phyloP scores from a whole-genome alignment of 2,329 filamentous ascomycete species.

The Pseudogymnoascus destructans region DNA sequence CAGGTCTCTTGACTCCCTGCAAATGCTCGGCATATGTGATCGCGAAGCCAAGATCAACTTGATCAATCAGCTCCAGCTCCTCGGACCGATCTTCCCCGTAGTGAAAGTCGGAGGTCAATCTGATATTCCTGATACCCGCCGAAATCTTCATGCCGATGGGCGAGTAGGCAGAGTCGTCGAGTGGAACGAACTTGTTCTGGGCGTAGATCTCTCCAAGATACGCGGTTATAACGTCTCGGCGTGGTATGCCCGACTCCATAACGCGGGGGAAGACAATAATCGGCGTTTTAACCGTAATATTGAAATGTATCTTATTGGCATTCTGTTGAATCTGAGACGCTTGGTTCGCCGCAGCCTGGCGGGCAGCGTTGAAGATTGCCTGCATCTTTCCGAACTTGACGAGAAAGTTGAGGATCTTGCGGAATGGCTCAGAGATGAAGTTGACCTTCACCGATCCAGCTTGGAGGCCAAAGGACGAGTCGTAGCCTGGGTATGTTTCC shows the following conservation, averaged over 20 bases:
- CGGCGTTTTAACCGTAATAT: slow-evolving; percentile 84
- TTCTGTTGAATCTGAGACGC: slow-evolving; percentile 88
- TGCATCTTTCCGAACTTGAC: slow-evolving; percentile 99
- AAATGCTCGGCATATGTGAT: slow-evolving; percentile 86
- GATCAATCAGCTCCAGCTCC: slow-evolving; percentile 91
- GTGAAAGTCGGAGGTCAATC: slow-evolving; percentile 78
- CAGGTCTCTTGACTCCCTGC: slow-evolving; percentile 62
- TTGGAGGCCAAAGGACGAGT: slow-evolving; percentile 78
- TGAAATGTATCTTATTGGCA: slow-evolving; percentile 82
- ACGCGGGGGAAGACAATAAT: slow-evolving; percentile 88
- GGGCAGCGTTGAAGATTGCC: slow-evolving; percentile 91
- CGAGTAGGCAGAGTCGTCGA: slow-evolving; percentile 63
- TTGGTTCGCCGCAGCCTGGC: slow-evolving; percentile 86
- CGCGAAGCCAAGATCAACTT: slow-evolving; percentile 86
- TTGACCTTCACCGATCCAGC: slow-evolving; percentile 95
- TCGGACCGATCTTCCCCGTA: slow-evolving; percentile 61
- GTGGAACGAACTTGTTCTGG: slow-evolving; percentile 77
- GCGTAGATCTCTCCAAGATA: slow-evolving; percentile 96
- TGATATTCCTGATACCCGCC: slow-evolving; percentile 82
- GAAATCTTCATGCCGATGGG: slow-evolving; percentile 79
- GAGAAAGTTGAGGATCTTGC: slow-evolving; percentile 94
- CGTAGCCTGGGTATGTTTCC: slow-evolving; percentile 79
- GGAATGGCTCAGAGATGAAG: slow-evolving; percentile 92
- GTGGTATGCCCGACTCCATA: slow-evolving; percentile 53
- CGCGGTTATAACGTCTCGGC: slow-evolving; percentile 75